Evolutionary conservation across 2,329 filamentous ascomycete genomes (phyloP).

Genomic region (Apiospora sp.): DNA sequence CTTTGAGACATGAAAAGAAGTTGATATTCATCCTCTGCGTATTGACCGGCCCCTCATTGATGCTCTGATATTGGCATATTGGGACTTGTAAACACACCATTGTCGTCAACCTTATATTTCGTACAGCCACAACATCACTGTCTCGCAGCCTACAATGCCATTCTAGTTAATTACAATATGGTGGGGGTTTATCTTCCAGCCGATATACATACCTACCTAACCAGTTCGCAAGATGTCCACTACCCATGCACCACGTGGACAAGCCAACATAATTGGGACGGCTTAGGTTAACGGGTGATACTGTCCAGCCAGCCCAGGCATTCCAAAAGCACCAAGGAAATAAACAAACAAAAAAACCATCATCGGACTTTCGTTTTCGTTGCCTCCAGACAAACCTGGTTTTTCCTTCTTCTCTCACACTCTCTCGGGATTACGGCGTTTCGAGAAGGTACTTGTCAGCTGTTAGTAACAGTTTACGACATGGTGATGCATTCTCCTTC

Average conservation of each 20-base stretch:
- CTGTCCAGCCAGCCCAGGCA: background rate
- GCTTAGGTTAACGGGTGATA: background rate
- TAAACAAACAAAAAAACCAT: background rate
- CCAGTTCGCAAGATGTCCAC: background rate
- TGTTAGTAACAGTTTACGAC: background rate
- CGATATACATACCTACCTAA: background rate
- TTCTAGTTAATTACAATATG: background rate
- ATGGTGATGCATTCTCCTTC: background rate
- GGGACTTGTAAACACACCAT: background rate
- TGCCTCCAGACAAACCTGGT: background rate
- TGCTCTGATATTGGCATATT: background rate
- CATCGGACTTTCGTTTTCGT: background rate
- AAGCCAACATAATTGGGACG: background rate
- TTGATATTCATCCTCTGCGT: background rate
- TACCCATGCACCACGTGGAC: background rate
- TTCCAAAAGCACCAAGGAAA: background rate
- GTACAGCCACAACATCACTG: background rate
- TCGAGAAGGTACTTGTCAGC: background rate
- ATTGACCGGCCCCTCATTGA: background rate
- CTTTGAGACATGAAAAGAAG: slow-evolving; percentile 7
- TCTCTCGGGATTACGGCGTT: background rate
- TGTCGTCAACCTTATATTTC: background rate
- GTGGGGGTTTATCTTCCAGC: background rate
- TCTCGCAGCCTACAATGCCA: background rate
- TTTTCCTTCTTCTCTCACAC: background rate